Conservation (phyloP, 768 basidiomycete species). For the Auricularia sp. region DNA sequence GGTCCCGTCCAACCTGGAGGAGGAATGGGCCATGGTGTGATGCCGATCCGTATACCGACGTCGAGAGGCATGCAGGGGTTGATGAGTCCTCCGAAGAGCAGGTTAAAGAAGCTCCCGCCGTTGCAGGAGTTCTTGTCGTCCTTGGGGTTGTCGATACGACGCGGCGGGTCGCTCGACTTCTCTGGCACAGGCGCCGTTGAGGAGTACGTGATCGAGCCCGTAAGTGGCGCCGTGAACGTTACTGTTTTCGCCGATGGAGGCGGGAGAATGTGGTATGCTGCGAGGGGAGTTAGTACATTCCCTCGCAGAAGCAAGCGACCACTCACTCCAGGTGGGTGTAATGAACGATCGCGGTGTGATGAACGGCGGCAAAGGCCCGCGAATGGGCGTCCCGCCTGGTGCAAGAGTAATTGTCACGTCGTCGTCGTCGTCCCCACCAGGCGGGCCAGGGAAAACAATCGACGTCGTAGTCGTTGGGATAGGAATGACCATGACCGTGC, state of each 20-base stretch:
- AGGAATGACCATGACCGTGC: too few species aligned
- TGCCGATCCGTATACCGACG: neutral
- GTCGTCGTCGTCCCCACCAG: neutral
- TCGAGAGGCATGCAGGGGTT: neutral
- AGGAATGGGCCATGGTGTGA: neutral
- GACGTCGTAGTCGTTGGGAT: too few species aligned
- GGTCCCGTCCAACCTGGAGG: neutral
- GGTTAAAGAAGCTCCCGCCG: neutral
- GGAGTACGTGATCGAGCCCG: neutral
- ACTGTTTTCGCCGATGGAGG: neutral
- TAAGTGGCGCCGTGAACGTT: neutral
- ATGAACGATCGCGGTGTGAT: neutral
- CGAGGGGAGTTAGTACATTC: neutral
- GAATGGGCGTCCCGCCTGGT: neutral
- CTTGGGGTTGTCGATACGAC: neutral
- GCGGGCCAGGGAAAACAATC: too few species aligned
- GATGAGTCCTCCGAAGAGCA: neutral
- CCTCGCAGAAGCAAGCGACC: neutral
- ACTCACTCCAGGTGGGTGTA: neutral
- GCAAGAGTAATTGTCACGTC: neutral
- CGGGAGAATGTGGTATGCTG: neutral
- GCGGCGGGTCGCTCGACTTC: neutral
- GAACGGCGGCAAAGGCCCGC: neutral
- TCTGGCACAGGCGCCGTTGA: neutral
- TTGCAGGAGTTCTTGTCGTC: neutral